Evolutionary conservation across 306 rosid species (phyloP).

Genomic region (Corylus avellana): DNA sequence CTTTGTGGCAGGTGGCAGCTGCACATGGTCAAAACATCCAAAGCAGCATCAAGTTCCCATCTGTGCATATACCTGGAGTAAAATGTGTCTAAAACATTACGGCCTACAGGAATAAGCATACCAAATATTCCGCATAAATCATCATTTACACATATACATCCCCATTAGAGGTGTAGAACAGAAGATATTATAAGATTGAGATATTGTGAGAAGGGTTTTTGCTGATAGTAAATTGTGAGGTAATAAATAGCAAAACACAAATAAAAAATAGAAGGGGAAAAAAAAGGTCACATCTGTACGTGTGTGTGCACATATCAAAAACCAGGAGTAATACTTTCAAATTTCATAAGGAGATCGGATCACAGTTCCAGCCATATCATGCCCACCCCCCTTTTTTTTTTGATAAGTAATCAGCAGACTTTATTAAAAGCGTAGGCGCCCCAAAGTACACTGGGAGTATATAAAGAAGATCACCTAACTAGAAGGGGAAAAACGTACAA

Average conservation of each 20-base stretch:
- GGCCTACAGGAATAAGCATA: slow-evolving; percentile 17
- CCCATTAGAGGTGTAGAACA: not conserved
- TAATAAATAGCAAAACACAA: not conserved
- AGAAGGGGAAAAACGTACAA: too few relatives aligned
- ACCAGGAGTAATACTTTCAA: not conserved
- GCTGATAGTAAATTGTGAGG: not conserved
- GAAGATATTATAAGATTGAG: not conserved
- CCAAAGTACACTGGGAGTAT: too few relatives aligned
- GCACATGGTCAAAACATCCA: slow-evolving; percentile 98
- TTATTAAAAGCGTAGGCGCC: too few relatives aligned
- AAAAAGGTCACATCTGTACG: not conserved
- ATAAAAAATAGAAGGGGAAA: too few relatives aligned
- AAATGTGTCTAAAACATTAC: slow-evolving; percentile 24
- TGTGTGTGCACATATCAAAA: not conserved
- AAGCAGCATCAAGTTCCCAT: slow-evolving; percentile 94
- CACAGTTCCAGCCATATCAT: too few relatives aligned
- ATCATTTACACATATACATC: not conserved
- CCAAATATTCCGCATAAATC: not conserved
- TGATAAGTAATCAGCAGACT: too few relatives aligned
- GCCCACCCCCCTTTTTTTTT: too few relatives aligned
- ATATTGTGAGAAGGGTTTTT: not conserved
- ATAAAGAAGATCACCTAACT: too few relatives aligned
- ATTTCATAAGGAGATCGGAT: not conserved
- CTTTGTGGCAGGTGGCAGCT: slow-evolving; percentile 82
- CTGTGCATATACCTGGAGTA: slow-evolving; percentile 69